Evolutionary conservation across 2,329 filamentous ascomycete species (phyloP), one percentile per base, ranked within the genome.

Genomic region (Aspergillus unguis): DNA sequence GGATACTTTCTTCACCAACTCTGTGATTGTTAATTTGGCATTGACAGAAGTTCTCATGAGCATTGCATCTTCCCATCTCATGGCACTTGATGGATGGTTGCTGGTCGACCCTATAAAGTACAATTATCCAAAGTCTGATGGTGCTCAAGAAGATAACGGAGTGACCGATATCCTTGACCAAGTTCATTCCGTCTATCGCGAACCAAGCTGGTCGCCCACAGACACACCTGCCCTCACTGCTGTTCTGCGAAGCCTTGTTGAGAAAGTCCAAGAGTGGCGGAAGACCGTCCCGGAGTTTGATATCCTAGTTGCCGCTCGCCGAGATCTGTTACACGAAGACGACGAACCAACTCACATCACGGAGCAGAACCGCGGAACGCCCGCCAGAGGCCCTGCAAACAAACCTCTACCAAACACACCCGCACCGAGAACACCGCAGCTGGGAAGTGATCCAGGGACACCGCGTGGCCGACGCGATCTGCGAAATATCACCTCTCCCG

Each of bases 51-150:
- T 88, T 1, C 78, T 97, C 40, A 82, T 95, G 28, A 87, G 90
- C 59, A 77, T 99, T 37, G 88, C 88, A 8, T 85, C 88, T 1
- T 97, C 94, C 62, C 88, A 90, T 5, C 88, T 89, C 57, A 86
- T 96, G 65, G 84, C 85, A 23, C 79, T 96, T 9, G 90, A 96
- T 65, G 88, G 88, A n/a, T 99, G 94, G 92, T 76, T 97, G 29
- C 77, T 92, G 5, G 85, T 90, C 11, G 84, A 86, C 48, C 87
- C 88, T 3, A 77, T 75, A n/a, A 79, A 76, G 54, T 88, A 85
- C 63, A 73, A 75, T 5, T 88, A 82, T 36, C 11, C 31, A 8
- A 37, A 50, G 10, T 9, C 52, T 3, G 26, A 29, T 8, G 40
- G 40, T 25, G 42, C 4, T 26, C 7, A 11, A 25, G 27, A 44